These are phyloP conservation scores for Penicillium psychrofluorescens DNA, from an alignment of 495 filamentous ascomycete genomes.

Conservation along the genomic window DNA sequence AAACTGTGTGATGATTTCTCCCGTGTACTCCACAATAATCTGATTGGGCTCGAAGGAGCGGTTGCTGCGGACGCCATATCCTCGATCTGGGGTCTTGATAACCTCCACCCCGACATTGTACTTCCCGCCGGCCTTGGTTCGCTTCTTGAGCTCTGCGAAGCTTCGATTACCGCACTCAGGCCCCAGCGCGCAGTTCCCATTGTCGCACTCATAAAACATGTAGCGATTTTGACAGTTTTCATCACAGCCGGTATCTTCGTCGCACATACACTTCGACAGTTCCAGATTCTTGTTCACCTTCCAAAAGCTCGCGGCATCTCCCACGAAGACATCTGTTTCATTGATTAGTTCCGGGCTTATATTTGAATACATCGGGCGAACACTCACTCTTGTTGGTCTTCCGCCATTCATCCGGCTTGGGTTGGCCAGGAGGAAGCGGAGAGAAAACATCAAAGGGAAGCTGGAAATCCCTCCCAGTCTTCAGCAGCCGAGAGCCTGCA, in stretches of 20 bases:
- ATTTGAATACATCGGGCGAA: neutral
- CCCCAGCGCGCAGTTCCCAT: conserved; percentile 75
- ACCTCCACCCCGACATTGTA: conserved; percentile 93
- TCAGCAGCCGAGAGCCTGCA: conserved; percentile 50
- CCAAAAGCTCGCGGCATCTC: conserved; percentile 81
- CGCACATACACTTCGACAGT: conserved; percentile 75
- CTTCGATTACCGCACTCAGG: conserved; percentile 75
- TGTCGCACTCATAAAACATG: conserved; percentile 96
- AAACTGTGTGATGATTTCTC: conserved; percentile 90
- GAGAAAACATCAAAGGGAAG: conserved; percentile 86
- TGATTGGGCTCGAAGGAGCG: conserved; percentile 81
- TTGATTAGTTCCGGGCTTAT: conserved; percentile 10
- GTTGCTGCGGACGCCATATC: conserved; percentile 86
- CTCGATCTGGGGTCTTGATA: conserved; percentile 79
- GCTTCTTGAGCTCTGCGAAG: conserved; percentile 71
- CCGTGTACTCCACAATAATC: conserved; percentile 96
- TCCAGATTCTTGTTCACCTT: conserved; percentile 68
- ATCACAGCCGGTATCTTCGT: conserved; percentile 68
- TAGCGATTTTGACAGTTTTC: conserved; percentile 88
- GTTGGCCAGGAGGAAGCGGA: conserved; percentile 75
- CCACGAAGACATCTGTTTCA: conserved; percentile 75
- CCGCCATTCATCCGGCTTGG: conserved; percentile 84
- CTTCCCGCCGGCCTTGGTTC: conserved; percentile 69
- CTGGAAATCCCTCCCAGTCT: conserved; percentile 69
- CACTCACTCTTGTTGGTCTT: conserved; percentile 81